phyloP scores from a whole-genome alignment of 2,329 filamentous ascomycete species.

The Paramyrothecium roridum region DNA sequence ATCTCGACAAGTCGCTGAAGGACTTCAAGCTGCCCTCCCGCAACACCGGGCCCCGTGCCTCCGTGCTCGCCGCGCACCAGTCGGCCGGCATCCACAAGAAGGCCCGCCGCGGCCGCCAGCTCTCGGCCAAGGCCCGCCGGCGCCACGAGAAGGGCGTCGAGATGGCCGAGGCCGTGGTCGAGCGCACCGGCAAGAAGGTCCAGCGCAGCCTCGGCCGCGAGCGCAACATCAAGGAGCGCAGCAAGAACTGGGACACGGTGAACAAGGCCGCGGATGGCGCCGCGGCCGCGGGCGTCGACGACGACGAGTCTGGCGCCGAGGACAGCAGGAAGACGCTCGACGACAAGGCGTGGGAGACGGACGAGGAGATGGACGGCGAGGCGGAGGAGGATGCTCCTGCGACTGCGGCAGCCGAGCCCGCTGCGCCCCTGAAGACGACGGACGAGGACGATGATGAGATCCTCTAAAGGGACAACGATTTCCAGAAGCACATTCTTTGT shows the following conservation, averaged over 20 bases:
- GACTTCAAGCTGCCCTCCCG: constrained; percentile 49
- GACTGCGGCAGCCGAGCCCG: constrained; percentile 1
- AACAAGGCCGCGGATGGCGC: constrained; percentile 37
- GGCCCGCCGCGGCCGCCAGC: constrained; percentile 50
- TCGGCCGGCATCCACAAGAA: constrained; percentile 67
- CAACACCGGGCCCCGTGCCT: constrained; percentile 44
- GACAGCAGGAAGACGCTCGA: constrained; percentile 9
- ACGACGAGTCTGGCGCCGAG: constrained; percentile 11
- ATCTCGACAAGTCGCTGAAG: constrained; percentile 70
- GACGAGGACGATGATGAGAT: constrained; percentile 31
- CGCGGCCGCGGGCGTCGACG: constrained; percentile 7
- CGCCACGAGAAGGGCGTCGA: constrained; percentile 57
- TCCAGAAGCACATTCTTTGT: constrained; percentile 7
- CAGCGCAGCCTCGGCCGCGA: constrained; percentile 51
- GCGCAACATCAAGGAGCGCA: constrained; percentile 43
- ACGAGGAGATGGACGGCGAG: constrained; percentile 28
- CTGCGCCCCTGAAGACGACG: constrained; percentile 7
- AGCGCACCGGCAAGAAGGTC: constrained; percentile 55
- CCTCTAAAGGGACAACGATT: constrained; percentile 16
- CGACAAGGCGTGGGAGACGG: constrained; percentile 26
- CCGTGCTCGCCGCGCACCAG: constrained; percentile 68
- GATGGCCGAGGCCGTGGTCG: constrained; percentile 56
- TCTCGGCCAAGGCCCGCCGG: constrained; percentile 52
- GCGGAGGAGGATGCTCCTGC: constrained; percentile 9
- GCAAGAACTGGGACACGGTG: constrained; percentile 57